Evolutionary conservation across 306 rosid species (phyloP).

Genomic region (Mucuna pruriens): DNA sequence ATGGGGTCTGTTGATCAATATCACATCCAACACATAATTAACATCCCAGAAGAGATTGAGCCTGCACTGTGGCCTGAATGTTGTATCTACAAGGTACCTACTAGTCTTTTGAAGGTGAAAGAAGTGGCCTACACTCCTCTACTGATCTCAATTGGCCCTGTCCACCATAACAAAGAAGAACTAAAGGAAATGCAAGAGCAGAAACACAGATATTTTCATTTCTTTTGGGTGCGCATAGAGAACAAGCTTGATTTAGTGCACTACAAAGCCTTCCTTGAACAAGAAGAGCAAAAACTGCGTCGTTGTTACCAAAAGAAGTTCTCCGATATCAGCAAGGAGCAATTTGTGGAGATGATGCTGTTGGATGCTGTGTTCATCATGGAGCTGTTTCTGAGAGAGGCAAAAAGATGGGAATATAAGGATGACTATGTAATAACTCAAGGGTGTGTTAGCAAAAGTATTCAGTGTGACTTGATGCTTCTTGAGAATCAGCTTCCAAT

Average conservation of each 20-base stretch:
- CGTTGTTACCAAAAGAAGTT: slow-evolving; percentile 30
- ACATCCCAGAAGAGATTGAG: slow-evolving; percentile 39
- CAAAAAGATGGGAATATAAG: not conserved
- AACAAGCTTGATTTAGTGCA: not conserved
- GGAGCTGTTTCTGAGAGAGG: slow-evolving; percentile 47
- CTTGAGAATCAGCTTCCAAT: slow-evolving; percentile 71
- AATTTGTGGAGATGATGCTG: slow-evolving; percentile 38
- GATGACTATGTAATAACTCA: slow-evolving; percentile 44
- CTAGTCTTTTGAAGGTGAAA: slow-evolving; percentile 47
- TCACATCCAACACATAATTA: slow-evolving; percentile 38
- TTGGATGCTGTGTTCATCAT: slow-evolving; percentile 44
- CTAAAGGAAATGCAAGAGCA: slow-evolving; percentile 45
- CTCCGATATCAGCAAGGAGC: not conserved
- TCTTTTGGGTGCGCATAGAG: slow-evolving; percentile 31
- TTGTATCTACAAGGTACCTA: slow-evolving; percentile 52
- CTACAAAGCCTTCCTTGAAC: slow-evolving; percentile 9
- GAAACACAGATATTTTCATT: slow-evolving; percentile 30
- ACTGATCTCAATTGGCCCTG: slow-evolving; percentile 58
- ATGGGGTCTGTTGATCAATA: slow-evolving; percentile 30
- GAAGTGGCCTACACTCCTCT: slow-evolving; percentile 47
- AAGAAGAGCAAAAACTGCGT: slow-evolving; percentile 27
- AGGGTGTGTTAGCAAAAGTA: slow-evolving; percentile 49
- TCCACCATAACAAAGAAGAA: slow-evolving; percentile 34
- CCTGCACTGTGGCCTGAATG: slow-evolving; percentile 37
- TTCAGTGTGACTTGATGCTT: slow-evolving; percentile 47